Conservation (phyloP, 1,139 yeast genomes). For the Kurtzmaniella quercitrusa region DNA sequence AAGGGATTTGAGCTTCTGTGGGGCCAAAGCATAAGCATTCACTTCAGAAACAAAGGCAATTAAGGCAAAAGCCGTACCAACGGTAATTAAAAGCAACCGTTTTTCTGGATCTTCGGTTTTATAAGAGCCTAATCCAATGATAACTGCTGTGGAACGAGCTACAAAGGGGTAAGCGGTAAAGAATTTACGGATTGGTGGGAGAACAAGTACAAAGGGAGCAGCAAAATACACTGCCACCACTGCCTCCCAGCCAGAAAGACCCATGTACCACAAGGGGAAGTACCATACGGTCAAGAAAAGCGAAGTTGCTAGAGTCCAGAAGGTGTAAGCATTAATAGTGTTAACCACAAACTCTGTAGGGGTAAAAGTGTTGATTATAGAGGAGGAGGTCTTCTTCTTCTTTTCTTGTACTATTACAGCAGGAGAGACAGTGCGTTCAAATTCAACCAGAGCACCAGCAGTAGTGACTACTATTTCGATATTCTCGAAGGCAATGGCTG, state of each 20-base stretch:
- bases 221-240: slow-evolving; percentile 50
- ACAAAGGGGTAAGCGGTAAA: slow-evolving; percentile 39
- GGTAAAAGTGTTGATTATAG: slow-evolving; percentile 26
- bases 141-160: slow-evolving; percentile 52
- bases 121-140: slow-evolving; percentile 76
- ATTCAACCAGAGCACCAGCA: slow-evolving; percentile 12
- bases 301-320: slow-evolving; percentile 82
- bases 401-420: not conserved
- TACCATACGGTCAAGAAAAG: slow-evolving; percentile 89
- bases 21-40: slow-evolving; percentile 38
- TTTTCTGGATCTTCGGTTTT: slow-evolving; percentile 61
- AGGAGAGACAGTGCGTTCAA: slow-evolving; percentile 6
- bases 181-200: slow-evolving; percentile 48
- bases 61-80: slow-evolving; percentile 63
- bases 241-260: slow-evolving; percentile 90
- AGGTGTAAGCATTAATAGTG: slow-evolving; percentile 58
- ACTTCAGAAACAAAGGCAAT: slow-evolving; percentile 60
- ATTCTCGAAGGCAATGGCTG: slow-evolving; percentile 62
- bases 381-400: slow-evolving; percentile 2
- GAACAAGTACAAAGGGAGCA: slow-evolving; percentile 52
- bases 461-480: slow-evolving; percentile 40
- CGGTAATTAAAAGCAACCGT: slow-evolving; percentile 61
- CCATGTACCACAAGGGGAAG: slow-evolving; percentile 98
- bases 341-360: slow-evolving; percentile 42
- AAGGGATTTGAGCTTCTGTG: slow-evolving; percentile 45